Base-by-base conservation (phyloP, 352 stramenopile species). In the Globisporangium emineosum region DNA sequence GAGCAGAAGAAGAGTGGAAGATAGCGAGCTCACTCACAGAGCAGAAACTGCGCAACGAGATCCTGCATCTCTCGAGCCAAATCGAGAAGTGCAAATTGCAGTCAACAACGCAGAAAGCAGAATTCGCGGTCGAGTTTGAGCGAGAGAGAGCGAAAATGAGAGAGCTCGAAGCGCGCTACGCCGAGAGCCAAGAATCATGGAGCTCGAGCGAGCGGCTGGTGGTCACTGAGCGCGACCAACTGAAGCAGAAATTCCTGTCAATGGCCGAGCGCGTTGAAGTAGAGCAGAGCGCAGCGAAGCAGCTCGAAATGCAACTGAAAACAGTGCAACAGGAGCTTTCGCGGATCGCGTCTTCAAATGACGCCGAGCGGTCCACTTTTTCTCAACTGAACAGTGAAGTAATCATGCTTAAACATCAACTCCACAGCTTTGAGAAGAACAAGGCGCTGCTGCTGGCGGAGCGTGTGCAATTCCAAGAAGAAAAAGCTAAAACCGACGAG, bases 1-100 rank as follows among this genome's bases (percentile, higher is more conserved):
- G 66, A 23, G 54, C 67, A 0, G 76, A 89, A 30, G 77, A 86
- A 21, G 71, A 88, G 33, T 71, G 72, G 52, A 69, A 65, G 23
- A 37, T 75, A 25, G 37, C 67, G 5, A 76, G 68, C 17, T 63
- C 68, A 23, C 54, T 89, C n/a, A 78, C 75, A 1, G 82, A 91
- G 32, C 78, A 89, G 42, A 88, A 86, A 52, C 60, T 89, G 42
- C 77, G 80, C 4, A 88, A 89, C 29, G 82, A 91, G 64, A 79
- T 83, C 49, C 45, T 85, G 57, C 73, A 89, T n/a, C 66, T 89
- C 9, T 79, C 73, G n/a, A 82, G 70, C 25, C 73, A 88, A 47
- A 42, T 80, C 13, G 77, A 85, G 25, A 85, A 73, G 37, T 87
- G 71, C 43, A 86, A 78, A 29, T 40, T 86, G 1, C 42, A 71